Base-by-base conservation (phyloP, 176 grass and related monocot species). In the Pharus latifolius region DNA sequence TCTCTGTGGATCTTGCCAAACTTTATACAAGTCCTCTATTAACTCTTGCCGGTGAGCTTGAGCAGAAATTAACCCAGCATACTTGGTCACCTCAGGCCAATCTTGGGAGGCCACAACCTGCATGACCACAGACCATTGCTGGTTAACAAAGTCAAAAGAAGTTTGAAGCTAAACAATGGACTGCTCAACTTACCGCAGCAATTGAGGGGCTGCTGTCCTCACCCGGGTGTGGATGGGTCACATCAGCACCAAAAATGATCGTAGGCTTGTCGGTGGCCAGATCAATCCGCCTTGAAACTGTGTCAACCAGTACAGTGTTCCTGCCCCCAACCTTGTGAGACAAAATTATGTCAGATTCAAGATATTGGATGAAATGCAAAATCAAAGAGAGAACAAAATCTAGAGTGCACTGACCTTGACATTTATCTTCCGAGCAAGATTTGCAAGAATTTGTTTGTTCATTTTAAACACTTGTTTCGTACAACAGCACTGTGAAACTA, bases 341-440 rank as follows among this genome's bases (percentile, higher is more conserved):
- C 34, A 11, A 43, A 24, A 24, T 49, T 22, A 3, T 56, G 35
- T 65, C 50, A 73, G n/a, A 28, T 41, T 50, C n/a, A 27, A 63
- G 11, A 64, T 23, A 63, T 42, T 17, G 60, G 29, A 16, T 7
- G 26, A 23, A 40, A 19, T 40, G 40, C 23, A 16, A 7, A 38
- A 38, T 38, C 35, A 9, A 38, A 5, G 9, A 38, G 35, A 38
- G 9, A 4, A 23, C 45, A 49, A 17, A 49, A 56, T 16, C 40
- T n/a, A n/a, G n/a, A n/a, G n/a, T n/a, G n/a, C n/a, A n/a, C n/a
- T n/a, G n/a, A 85, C 82, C 82, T 85, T 85, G n/a, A 85, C 83
- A 74, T 85, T 85, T 58, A 85, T 85, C 70, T 85, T 85, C 28
- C 79, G 56, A 34, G 83, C 75, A 42, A 85, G 75, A 67, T 85